Percentiles rank a stretch among this genome's conserved stretches.
These are phyloP conservation scores for Trichoderma endophyticum DNA, from an alignment of 2,329 filamentous ascomycete genomes.

Conservation along the genomic window DNA sequence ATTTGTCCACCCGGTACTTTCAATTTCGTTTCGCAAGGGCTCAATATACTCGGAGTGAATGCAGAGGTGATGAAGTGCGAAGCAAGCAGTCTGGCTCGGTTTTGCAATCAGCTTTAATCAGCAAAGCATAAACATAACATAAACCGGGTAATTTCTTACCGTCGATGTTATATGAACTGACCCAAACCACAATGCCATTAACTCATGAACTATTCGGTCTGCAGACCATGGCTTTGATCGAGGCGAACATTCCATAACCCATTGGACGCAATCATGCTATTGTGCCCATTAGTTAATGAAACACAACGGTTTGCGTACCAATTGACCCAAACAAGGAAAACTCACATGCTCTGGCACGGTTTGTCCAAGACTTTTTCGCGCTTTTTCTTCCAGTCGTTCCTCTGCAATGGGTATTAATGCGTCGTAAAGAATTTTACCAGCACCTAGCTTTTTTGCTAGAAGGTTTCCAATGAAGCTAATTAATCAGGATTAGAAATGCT, in stretches of 20 bases:
- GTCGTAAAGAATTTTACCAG: background rate
- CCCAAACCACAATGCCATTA: slow-evolving; percentile 1
- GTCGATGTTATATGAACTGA: slow-evolving; percentile 7
- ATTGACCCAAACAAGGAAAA: background rate
- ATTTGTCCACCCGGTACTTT: background rate
- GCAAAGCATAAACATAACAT: background rate
- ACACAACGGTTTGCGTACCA: background rate
- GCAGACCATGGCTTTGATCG: background rate
- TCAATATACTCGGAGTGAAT: background rate
- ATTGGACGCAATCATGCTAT: slow-evolving; percentile 10
- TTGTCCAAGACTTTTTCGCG: background rate
- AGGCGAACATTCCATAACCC: background rate
- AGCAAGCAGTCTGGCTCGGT: background rate
- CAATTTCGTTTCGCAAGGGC: background rate
- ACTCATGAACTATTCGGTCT: background rate
- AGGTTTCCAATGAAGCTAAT: background rate
- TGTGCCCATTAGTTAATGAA: background rate
- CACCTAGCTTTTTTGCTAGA: background rate
- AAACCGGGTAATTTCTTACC: background rate
- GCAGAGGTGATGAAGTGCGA: background rate
- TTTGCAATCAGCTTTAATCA: background rate
- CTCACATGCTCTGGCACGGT: background rate
- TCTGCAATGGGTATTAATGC: background rate
- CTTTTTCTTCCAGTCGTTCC: background rate
- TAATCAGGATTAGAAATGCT: background rate